These are phyloP conservation scores for Eutypa lata DNA, from an alignment of 2,329 filamentous ascomycete species.

Conservation along the genomic window DNA sequence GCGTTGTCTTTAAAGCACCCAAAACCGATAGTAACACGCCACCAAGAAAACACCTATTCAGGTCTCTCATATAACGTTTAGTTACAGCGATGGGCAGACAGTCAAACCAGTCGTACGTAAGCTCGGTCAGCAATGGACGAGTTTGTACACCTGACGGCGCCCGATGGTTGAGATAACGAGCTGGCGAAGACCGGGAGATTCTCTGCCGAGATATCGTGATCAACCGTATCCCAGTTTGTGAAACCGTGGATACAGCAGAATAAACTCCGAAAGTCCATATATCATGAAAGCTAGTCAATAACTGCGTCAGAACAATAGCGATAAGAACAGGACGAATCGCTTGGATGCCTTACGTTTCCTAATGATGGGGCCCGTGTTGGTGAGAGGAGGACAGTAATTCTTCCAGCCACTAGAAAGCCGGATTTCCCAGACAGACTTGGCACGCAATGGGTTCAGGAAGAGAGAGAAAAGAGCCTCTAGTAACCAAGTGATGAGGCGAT, in stretches of 20 bases:
- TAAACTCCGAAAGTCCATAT: not conserved
- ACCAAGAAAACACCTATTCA: not conserved
- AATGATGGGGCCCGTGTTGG: slow-evolving; percentile 12
- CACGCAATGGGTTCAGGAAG: slow-evolving; percentile 6
- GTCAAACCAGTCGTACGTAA: not conserved
- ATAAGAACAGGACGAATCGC: slow-evolving; percentile 12
- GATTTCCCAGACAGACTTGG: slow-evolving; percentile 17
- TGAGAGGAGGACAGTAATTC: slow-evolving; percentile 23
- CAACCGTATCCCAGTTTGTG: not conserved
- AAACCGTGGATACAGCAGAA: not conserved
- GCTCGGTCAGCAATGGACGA: not conserved
- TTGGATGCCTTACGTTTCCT: slow-evolving; percentile 7
- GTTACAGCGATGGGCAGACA: not conserved
- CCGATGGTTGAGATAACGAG: not conserved
- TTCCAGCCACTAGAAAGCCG: slow-evolving; percentile 28
- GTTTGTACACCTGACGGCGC: not conserved
- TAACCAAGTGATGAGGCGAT: not conserved
- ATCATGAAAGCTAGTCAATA: not conserved
- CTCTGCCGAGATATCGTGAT: not conserved
- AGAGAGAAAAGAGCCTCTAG: not conserved
- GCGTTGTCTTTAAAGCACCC: not conserved
- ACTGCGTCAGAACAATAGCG: not conserved
- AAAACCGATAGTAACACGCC: not conserved
- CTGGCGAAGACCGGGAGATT: not conserved
- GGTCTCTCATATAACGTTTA: not conserved